Percentiles rank a stretch among this genome's conserved stretches.
These are phyloP conservation scores for Elaeis guineensis DNA, from an alignment of 176 grass and related monocot genomes.

Conservation along the genomic window DNA sequence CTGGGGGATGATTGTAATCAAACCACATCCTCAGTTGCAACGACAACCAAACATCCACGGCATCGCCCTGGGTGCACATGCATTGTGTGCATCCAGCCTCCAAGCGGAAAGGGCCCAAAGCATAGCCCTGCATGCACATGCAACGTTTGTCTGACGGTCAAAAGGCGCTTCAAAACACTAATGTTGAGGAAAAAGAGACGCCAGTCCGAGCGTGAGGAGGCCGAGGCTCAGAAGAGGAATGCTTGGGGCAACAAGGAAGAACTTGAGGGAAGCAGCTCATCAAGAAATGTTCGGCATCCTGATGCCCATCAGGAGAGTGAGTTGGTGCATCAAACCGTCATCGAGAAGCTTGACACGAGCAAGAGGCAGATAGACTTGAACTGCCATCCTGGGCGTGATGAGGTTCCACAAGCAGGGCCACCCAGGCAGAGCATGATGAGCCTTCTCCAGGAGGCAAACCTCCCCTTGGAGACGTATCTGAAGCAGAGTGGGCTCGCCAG, in stretches of 20 bases:
- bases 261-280: constrained; percentile 51
- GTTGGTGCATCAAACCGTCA: constrained; percentile 16
- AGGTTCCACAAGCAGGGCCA: constrained; percentile 25
- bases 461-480: constrained; percentile 77
- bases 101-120: constrained; percentile 93
- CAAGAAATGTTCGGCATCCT: constrained; percentile 33
- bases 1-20: constrained; percentile 58
- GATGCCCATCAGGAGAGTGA: constrained; percentile 49
- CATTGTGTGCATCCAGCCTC: constrained; percentile 98
- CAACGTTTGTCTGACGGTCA: constrained; percentile 92
- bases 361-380: constrained; percentile 88
- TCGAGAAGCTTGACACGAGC: constrained; percentile 38
- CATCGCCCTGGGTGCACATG: constrained; percentile 93
- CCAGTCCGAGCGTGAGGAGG: constrained; percentile 78
- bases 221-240: constrained; percentile 71
- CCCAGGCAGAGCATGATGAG: constrained; percentile 58
- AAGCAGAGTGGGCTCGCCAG: constrained; percentile 68
- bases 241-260: constrained; percentile 68
- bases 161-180: constrained; percentile 90
- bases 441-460: constrained; percentile 66
- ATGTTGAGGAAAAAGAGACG: constrained; percentile 99
- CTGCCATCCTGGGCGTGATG: constrained; percentile 35
- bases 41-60: constrained; percentile 84
- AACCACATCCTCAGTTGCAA: constrained; percentile 39
- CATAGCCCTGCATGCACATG: constrained; percentile 86